Evolutionary conservation across 1,284 basidiomycete species (phyloP), one percentile per base, ranked within the genome.

Genomic region (Cutaneotrichosporon cyanovorans): DNA sequence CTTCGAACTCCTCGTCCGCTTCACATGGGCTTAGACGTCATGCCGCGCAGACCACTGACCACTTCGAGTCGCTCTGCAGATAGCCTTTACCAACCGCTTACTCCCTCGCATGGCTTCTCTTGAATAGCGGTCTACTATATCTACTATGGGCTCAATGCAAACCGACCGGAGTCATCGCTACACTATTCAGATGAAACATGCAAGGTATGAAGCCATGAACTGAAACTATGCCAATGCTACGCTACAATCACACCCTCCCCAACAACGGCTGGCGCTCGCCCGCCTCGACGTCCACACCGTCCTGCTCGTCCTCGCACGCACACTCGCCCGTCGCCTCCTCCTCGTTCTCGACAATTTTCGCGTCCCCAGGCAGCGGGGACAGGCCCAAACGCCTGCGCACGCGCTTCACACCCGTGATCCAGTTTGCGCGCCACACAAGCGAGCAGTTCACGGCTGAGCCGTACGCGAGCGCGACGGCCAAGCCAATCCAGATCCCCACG

Each of bases 401-500:
- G 52, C 59, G 66, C 51, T 67, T 63, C 19, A 72, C 71, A 10
- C 69, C 71, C 34, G 58, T 47, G 2, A 60, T 58, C 74, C 74
- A 76, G 47, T 76, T 63, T 4, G 74, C 71, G 23, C 65, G 57
- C 58, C 67, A 63, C 20, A 75, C 71, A 30, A 75, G 54, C 37
- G 55, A 51, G 12, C 67, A 62, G 43, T 63, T 66, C 7, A 68
- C 53, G 8, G 65, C 46, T 6, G 62, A 61, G 1, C 68, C 71
- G 44, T 74, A 74, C 9, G 63, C 51, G 11, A 77, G 59, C 9
- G 73, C 73, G 19, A 73, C 56, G 14, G 69, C 71, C 20, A 77
- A 58, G 9, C 75, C 75, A 42, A 73, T 66, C 75, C 75, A 76
- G 33, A 76, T 61, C 14, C 75, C 75, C 35, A 65, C 52, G 18